These are phyloP conservation scores for Umbilicus rupestris DNA, from an alignment of 164 flowering plant genomes.

Conservation along the genomic window DNA sequence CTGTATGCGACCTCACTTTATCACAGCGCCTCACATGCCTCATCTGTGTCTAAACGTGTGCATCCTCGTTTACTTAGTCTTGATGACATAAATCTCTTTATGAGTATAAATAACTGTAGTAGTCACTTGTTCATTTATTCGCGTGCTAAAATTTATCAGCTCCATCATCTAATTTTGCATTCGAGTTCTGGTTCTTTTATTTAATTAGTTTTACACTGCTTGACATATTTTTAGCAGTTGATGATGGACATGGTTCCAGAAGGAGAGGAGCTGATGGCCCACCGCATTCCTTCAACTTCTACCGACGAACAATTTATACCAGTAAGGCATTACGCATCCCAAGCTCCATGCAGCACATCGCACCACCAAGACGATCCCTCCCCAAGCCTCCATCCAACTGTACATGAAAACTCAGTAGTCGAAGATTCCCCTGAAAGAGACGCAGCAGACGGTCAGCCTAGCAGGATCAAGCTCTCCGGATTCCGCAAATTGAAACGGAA, in stretches of 20 bases:
- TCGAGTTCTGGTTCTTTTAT: too few species aligned
- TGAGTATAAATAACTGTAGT: too few species aligned
- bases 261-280: background rate
- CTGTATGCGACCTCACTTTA: too few species aligned
- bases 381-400: background rate
- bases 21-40: too few species aligned
- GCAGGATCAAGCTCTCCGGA: background rate
- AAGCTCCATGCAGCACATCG: constrained; percentile 1
- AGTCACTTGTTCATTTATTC: too few species aligned
- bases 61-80: too few species aligned
- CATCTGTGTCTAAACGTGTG: too few species aligned
- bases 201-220: background rate
- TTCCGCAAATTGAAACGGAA: background rate
- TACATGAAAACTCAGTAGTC: background rate
- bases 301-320: background rate
- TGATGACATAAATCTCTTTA: too few species aligned
- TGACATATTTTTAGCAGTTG: background rate
- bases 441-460: background rate
- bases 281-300: background rate
- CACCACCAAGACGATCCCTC: background rate
- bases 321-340: background rate
- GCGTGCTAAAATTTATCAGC: too few species aligned
- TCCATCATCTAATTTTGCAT: too few species aligned
- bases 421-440: constrained; percentile 6
- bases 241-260: constrained; percentile 2